A percentile compares a stretch with the other conserved stretches of the same genome.
Evolutionary conservation across 768 basidiomycete genomes (phyloP).

Genomic region (Mycena olivaceomarginata): DNA sequence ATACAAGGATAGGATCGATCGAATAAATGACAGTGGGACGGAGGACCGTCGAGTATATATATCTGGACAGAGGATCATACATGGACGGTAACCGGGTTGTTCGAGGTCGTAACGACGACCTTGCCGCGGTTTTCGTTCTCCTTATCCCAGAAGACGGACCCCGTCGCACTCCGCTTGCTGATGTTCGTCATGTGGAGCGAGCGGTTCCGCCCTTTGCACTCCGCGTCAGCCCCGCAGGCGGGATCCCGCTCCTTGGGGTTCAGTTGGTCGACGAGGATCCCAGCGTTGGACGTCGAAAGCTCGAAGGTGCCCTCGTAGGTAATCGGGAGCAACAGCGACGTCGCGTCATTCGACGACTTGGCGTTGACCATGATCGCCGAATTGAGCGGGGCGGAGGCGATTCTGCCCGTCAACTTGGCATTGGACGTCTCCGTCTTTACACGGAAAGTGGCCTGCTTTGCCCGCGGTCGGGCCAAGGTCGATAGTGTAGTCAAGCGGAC

Average conservation of each 20-base stretch:
- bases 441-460: conserved; percentile 54
- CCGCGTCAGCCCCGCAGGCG: not conserved
- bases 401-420: conserved; percentile 51
- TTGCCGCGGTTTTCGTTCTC: conserved; percentile 29
- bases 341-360: conserved; percentile 52
- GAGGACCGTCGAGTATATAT: not conserved
- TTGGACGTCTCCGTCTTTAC: conserved; percentile 55
- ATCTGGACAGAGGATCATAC: conserved; percentile 4
- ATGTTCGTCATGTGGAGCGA: conserved; percentile 33
- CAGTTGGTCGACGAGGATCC: conserved; percentile 40
- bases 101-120: conserved; percentile 32
- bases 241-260: conserved; percentile 56
- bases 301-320: conserved; percentile 66
- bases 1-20: conserved; percentile 2
- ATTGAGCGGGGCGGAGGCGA: conserved; percentile 56
- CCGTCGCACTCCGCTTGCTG: not conserved
- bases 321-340: conserved; percentile 52
- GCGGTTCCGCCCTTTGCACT: conserved; percentile 54
- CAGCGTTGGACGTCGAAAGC: conserved; percentile 51
- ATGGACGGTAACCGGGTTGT: conserved; percentile 8
- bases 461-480: conserved; percentile 54
- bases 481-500: conserved; percentile 55
- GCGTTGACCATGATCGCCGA: conserved; percentile 55
- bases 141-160: conserved; percentile 41
- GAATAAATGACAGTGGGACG: conserved; percentile 35